Evolutionary conservation across 495 filamentous ascomycete genomes (phyloP), one percentile per base, ranked within the genome.

Genomic region (Lichina pygmaea): DNA sequence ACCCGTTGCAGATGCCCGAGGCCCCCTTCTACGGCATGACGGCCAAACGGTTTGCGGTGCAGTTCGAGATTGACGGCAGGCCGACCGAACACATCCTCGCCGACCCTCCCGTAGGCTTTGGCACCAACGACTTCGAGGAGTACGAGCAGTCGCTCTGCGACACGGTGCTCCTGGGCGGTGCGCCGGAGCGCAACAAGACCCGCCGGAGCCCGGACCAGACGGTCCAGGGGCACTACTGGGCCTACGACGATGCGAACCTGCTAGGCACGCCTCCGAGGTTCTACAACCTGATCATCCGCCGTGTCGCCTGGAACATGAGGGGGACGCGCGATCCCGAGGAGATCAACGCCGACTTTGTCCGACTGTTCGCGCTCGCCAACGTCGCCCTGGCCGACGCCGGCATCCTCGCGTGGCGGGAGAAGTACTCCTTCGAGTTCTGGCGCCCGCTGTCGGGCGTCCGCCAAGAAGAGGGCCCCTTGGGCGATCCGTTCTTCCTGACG

Each of bases 331-430:
- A 44, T 17, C 46, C 47, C 42, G 58, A 61, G 33, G 45, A 38
- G n/a, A 57, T 51, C 49, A 60, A 60, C 45, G 58, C 58, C 15
- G 54, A 60, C 33, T 60, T 60, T 41, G 55, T 51, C 0, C 58
- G 58, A 6, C 46, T 59, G 9, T 53, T 61, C 36, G 53, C 57
- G 9, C 50, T 61, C 9, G 46, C 47, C 33, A 60, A 60, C 44
- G 48, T 47, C 43, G 51, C 52, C 7, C 48, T 57, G 44, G 58
- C 52, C 11, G 57, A 61, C 48, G 58, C 58, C 0, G 58, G 58
- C 13, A 55, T 60, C 44, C 58, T 57, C 48, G 46, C 54, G 47
- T 61, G 57, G 58, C 53, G 45, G 8, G 54, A 53, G 17, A 61
- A 61, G 41, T 60, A 53, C 43, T 43, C 42, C 44, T 61, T 51